Conservation (phyloP, 345 rosid species). For the Moricandia moricandioides region DNA sequence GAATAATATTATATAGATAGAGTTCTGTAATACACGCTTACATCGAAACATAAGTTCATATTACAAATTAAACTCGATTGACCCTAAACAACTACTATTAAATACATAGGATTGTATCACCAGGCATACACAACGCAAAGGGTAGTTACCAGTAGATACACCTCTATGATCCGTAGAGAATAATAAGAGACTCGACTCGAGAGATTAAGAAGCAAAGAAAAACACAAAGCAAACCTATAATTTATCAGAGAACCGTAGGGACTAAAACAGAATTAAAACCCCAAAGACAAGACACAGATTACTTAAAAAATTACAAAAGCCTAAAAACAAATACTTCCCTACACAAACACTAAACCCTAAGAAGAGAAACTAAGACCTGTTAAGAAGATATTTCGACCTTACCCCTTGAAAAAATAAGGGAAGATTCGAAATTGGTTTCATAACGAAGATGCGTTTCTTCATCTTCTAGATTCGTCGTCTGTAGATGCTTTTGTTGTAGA, state of each 20-base stretch:
- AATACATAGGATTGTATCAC: slow-evolving; percentile 13
- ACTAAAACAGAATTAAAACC: background rate
- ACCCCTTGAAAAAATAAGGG: slow-evolving; percentile 94
- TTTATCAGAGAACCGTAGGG: background rate
- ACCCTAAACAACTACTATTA: background rate
- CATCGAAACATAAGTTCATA: slow-evolving; percentile 23
- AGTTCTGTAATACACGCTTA: slow-evolving; percentile 2
- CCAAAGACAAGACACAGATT: background rate
- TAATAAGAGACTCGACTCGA: background rate
- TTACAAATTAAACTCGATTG: background rate
- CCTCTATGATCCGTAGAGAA: background rate
- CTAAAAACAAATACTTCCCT: slow-evolving; percentile 31
- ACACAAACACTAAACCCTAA: slow-evolving; percentile 34
- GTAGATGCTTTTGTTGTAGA: slow-evolving; percentile 1
- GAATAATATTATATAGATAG: slow-evolving; percentile 11
- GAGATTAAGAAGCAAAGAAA: background rate
- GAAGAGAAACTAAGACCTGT: slow-evolving; percentile 40
- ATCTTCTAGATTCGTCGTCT: slow-evolving; percentile 38
- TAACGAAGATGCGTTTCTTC: slow-evolving; percentile 34
- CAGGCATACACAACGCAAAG: background rate
- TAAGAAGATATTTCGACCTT: slow-evolving; percentile 38
- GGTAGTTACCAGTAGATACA: background rate
- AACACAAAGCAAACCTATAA: background rate
- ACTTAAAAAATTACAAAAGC: background rate
- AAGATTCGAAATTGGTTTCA: slow-evolving; percentile 32